Base-by-base conservation (phyloP, 139 green algal species). In the Chlamydomonas sp. region DNA sequence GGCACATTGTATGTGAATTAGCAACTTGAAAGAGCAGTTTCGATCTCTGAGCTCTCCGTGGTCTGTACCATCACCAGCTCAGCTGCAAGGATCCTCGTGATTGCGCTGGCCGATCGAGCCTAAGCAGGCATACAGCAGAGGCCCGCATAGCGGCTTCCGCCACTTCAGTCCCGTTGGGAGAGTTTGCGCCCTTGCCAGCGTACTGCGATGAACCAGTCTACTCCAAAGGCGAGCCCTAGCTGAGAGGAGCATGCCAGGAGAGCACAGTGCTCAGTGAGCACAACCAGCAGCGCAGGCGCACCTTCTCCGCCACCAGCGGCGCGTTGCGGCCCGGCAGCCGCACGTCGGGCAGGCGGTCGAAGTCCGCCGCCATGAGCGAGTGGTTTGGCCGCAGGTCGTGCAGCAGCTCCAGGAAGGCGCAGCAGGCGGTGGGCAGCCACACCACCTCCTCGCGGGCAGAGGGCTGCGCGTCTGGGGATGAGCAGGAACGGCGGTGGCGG, bases 341-440 rank as follows among this genome's bases (percentile, higher is more conserved):
- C 31, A 97, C 93, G 62, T 98, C 95, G 0, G 97, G 96, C 60
- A 99, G 92, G 20, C 88, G 71, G 78, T 96, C 94, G 92, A 99
- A 99, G 91, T 99, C 97, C 12, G 94, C 94, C 0, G 93, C 91
- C 1, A 99, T 91, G 12, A 99, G 85, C 14, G 87, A 92, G 90
- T 98, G 95, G 68, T 93, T 90, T 8, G 96, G 97, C 0, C 93
- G 91, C 18, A 91, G 88, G 4, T 63, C 71, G 82, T 97, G 91
- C 59, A 99, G 86, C 20, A 91, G 80, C 31, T 98, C 92, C 77
- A 98, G 78, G 63, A 99, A 93, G 58, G 91, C 82, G 85, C 96
- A 78, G 77, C 77, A 90, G 69, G 84, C 90, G 1, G 95, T 98
- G 58, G 96, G 95, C 86, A 98, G 84, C 77, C 89, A 97, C 63